These are phyloP conservation scores for Nemania sp. DNA, from an alignment of 2,329 filamentous ascomycete genomes.

Conservation along the genomic window DNA sequence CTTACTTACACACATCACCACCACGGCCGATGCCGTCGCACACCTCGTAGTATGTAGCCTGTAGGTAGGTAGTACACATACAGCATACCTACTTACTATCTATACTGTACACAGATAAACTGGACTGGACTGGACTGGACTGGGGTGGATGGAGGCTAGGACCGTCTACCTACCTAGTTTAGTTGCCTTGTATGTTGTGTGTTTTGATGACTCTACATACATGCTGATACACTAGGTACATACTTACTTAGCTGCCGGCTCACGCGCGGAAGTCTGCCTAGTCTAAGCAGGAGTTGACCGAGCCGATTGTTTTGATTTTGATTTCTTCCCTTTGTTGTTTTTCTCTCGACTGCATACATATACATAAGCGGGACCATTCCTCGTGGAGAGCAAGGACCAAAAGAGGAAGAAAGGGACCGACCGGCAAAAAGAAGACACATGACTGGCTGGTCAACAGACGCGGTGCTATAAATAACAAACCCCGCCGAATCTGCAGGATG, in stretches of 20 bases:
- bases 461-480: conserved; percentile 38
- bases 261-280: background rate
- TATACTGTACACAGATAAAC: background rate
- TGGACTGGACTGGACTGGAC: background rate
- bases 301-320: background rate
- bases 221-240: background rate
- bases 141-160: no score
- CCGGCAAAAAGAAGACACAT: background rate
- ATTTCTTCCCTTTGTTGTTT: background rate
- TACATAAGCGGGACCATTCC: background rate
- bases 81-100: no score
- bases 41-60: background rate
- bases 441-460: conserved; percentile 15
- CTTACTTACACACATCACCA: conserved; percentile 15
- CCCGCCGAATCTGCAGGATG: conserved; percentile 30
- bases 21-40: conserved; percentile 18
- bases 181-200: conserved; percentile 2
- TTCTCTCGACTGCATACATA: background rate
- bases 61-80: no score
- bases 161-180: background rate
- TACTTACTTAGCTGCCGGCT: background rate
- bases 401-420: conserved; percentile 7
- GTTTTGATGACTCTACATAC: background rate
- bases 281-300: background rate
- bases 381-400: background rate